A percentile compares a stretch with the other conserved stretches of the same genome.
phyloP scores from a whole-genome alignment of 371 early-diverging fungal genomes.

The Rhizopus arrhizus region DNA sequence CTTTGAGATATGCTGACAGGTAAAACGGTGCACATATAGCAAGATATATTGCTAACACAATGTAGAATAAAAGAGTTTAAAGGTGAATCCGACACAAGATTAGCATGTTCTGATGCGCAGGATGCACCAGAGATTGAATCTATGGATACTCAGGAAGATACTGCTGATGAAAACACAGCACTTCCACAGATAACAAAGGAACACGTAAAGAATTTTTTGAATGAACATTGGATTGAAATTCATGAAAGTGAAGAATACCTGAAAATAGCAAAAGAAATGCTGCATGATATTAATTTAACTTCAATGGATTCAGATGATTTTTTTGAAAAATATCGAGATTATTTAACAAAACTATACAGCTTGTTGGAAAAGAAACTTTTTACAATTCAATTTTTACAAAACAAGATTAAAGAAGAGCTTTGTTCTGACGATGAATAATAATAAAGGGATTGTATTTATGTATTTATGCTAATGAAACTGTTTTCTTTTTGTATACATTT shows the following conservation, averaged over 20 bases:
- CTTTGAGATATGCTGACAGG: conserved; percentile 96
- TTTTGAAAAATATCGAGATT: not conserved
- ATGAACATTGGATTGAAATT: not conserved
- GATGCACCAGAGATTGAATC: not conserved
- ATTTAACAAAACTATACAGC: not conserved
- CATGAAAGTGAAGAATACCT: not conserved
- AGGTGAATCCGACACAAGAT: conserved; percentile 40
- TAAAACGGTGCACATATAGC: conserved; percentile 4
- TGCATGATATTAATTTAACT: not conserved
- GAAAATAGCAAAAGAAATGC: not conserved
- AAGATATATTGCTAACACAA: not conserved
- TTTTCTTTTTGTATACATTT: conserved; percentile 41
- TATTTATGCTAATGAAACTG: not conserved
- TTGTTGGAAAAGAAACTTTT: not conserved
- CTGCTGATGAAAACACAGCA: not conserved
- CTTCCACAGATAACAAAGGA: conserved; percentile 2
- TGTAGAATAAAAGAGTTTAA: conserved; percentile 42
- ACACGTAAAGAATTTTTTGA: not conserved
- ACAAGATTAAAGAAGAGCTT: not conserved
- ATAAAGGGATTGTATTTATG: not conserved
- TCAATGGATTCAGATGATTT: not conserved
- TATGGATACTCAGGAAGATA: not conserved
- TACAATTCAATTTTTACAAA: not conserved
- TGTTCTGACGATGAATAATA: conserved; percentile 4
- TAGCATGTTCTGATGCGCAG: not conserved